Base-by-base conservation (phyloP, 441 rosid genomes). In the Erodium moschatum region DNA sequence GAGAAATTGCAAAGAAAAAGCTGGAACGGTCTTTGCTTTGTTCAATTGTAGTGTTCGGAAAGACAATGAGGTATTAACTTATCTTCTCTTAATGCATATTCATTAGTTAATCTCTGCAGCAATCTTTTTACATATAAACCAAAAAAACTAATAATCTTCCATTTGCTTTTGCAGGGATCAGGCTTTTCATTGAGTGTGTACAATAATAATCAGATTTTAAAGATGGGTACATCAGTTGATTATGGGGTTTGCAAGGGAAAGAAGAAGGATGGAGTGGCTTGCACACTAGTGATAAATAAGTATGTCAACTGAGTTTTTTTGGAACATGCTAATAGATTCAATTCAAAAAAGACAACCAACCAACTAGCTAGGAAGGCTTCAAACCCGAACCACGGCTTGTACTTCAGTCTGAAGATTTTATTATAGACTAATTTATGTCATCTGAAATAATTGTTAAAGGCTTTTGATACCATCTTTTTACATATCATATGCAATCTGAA, bases 161-260 rank as follows among this genome's bases (percentile, higher is more conserved):
- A 70, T 50, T 52, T 76, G 60, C 4, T 74, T 69, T 78, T 76
- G 63, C 81, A 90, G 96, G 96, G 89, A 64, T 50, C 74, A 13
- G 92, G 86, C n/a, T 89, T 89, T 78, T 86, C 95, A 64, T 79
- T 92, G 82, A 92, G 90, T 73, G 82, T 81, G 50, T 81, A 71
- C 78, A 84, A 92, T 8, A 72, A 89, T 61, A 83, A 78, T 72
- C 97, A 92, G 78, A 80, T 90, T 68, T 62, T 90, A 8, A 91
- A 86, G 73, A 84, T 94, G 52, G 97, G 99, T 64, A 80, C 84
- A 60, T 91, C 97, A 0, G 85, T 78, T 70, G 99, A 92, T 79
- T 86, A 86, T 83, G 97, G 96, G 74, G 89, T 86, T 83, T 91
- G 97, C 85, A 78, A 85, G 73, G 90, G 90, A 0, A 86, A 86